These are phyloP conservation scores for Lycium barbarum DNA, from an alignment of 257 asterid species.

Conservation along the genomic window DNA sequence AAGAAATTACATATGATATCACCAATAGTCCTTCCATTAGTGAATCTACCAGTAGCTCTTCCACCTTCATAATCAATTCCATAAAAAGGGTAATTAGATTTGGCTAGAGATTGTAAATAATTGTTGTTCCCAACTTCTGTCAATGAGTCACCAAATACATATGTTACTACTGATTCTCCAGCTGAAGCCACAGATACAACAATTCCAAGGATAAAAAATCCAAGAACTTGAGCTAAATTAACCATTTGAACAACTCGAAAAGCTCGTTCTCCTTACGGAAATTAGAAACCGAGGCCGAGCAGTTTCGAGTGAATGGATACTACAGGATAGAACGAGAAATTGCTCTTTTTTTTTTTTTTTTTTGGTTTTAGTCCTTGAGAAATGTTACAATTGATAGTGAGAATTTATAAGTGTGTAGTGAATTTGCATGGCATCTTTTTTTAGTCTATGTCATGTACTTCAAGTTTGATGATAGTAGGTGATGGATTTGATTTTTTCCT, in stretches of 20 bases:
- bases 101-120: constrained; percentile 69
- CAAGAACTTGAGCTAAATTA: constrained; percentile 31
- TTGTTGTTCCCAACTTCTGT: constrained; percentile 94
- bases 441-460: constrained; percentile 58
- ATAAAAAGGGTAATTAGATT: constrained; percentile 67
- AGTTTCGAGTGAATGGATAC: background rate
- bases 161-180: constrained; percentile 58
- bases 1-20: constrained; percentile 61
- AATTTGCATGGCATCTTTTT: constrained; percentile 26
- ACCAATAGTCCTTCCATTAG: constrained; percentile 87
- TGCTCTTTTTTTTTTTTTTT: too few species aligned
- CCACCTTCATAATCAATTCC: constrained; percentile 74
- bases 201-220: constrained; percentile 32
- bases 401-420: constrained; percentile 40
- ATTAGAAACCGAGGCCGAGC: background rate
- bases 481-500: constrained; percentile 28
- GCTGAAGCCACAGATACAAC: constrained; percentile 3
- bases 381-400: background rate
- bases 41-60: constrained; percentile 76
- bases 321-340: background rate
- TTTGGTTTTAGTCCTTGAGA: background rate
- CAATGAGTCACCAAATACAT: constrained; percentile 80
- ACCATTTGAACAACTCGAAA: background rate
- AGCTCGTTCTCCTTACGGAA: background rate
- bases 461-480: constrained; percentile 57